Evolutionary conservation across 2,329 filamentous ascomycete species (phyloP).

Genomic region (Sclerotinia trifoliorum): DNA sequence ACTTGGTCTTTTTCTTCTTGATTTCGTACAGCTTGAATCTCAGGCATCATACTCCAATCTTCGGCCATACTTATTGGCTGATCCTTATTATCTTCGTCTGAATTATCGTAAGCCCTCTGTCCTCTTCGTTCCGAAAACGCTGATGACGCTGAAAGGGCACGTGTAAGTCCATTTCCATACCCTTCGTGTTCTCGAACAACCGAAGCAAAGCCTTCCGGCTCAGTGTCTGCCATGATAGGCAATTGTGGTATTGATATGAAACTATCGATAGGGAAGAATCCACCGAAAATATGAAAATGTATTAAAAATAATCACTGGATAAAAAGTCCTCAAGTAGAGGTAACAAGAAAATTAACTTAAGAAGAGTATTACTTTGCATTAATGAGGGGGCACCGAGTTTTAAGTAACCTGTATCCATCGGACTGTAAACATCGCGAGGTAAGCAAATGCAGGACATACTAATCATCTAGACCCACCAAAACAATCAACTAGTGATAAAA

Average conservation of each 20-base stretch:
- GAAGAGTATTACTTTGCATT: neutral
- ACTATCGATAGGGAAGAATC: neutral
- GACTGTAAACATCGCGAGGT: neutral
- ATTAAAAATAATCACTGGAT: neutral
- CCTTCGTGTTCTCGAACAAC: slow-evolving; percentile 11
- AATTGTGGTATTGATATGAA: neutral
- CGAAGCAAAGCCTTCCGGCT: slow-evolving; percentile 25
- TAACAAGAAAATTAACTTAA: neutral
- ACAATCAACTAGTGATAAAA: neutral
- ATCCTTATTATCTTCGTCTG: slow-evolving; percentile 27
- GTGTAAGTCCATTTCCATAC: slow-evolving; percentile 15
- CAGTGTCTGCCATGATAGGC: slow-evolving; percentile 25
- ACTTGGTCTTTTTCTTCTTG: slow-evolving; percentile 34
- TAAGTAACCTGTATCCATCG: neutral
- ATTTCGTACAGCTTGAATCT: slow-evolving; percentile 30
- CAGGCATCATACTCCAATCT: slow-evolving; percentile 38
- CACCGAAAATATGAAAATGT: neutral
- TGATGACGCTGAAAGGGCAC: slow-evolving; percentile 23
- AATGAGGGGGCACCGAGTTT: neutral
- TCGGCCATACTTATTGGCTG: slow-evolving; percentile 28
- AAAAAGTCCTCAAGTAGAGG: neutral
- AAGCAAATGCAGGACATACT: neutral
- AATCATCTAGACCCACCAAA: neutral
- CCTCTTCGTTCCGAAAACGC: slow-evolving; percentile 25
- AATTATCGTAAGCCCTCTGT: slow-evolving; percentile 29